Evolutionary conservation across 257 asterid species (phyloP).

Genomic region (Linderniella brevidens): DNA sequence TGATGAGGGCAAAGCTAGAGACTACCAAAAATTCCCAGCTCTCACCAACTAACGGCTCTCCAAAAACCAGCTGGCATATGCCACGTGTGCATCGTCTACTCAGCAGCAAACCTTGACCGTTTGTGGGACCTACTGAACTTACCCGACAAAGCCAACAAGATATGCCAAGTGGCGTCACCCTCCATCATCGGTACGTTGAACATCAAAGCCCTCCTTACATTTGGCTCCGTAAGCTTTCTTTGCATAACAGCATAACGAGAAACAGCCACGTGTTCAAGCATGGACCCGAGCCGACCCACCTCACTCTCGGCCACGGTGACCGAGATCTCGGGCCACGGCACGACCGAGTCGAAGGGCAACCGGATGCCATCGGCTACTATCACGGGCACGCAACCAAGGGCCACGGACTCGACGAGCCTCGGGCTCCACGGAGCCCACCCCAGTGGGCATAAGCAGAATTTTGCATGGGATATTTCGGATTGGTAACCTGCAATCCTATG

Average conservation of each 20-base stretch:
- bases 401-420: slow-evolving; percentile 65
- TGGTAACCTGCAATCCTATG: slow-evolving; percentile 56
- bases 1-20: too few relatives aligned
- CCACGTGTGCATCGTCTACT: slow-evolving; percentile 12
- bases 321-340: slow-evolving; percentile 64
- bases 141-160: slow-evolving; percentile 20
- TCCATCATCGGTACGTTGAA: slow-evolving; percentile 29
- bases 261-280: slow-evolving; percentile 52
- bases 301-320: slow-evolving; percentile 64
- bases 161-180: slow-evolving; percentile 84
- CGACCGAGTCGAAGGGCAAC: slow-evolving; percentile 48
- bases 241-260: slow-evolving; percentile 52
- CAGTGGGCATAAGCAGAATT: slow-evolving; percentile 62
- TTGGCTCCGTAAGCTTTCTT: slow-evolving; percentile 36
- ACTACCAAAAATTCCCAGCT: too few relatives aligned
- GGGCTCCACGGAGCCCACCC: slow-evolving; percentile 99
- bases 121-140: slow-evolving; percentile 31
- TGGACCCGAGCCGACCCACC: slow-evolving; percentile 34
- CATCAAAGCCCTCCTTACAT: slow-evolving; percentile 29
- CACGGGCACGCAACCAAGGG: slow-evolving; percentile 71
- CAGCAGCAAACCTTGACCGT: slow-evolving; percentile 14
- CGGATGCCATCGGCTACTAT: slow-evolving; percentile 69
- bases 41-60: too few relatives aligned
- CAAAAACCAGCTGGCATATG: slow-evolving; percentile 8
- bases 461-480: slow-evolving; percentile 63